Evolutionary conservation across 768 basidiomycete species (phyloP), one percentile per base, ranked within the genome.

Genomic region (Tephrocybe sp.): DNA sequence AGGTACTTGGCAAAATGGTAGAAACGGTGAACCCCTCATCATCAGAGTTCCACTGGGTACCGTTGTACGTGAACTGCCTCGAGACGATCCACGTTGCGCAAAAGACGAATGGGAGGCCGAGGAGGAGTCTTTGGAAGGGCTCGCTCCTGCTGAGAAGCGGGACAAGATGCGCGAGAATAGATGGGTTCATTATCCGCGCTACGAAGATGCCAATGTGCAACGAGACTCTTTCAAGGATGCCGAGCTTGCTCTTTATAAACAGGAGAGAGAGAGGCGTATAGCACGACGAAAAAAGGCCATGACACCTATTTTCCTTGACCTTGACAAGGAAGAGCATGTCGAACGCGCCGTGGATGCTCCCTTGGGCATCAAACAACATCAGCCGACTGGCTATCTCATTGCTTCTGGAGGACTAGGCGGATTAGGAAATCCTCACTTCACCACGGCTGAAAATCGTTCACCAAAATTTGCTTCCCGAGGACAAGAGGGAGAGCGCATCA

Each of bases 41-140:
- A 78, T 98, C 50, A 75, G 77, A 40, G 93, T 98, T 0, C 95
- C 95, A 0, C 66, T 95, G 0, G 95, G 95, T 0, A 98, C 95
- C 1, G 81, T 97, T 47, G 85, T 97, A 4, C 79, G 82, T 25
- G 86, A 94, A 60, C 71, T 97, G 33, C 65, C 78, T 3, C 74
- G 76, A 40, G 79, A 80, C 38, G 89, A 91, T 55, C 78, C 82
- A 2, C 72, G 84, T 25, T 75, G 86, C 29, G 70, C 75, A 21
- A 77, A 77, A 51, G 81, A 87, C 60, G 81, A 81, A 57, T 89
- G 86, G 78, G 88, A 88, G 63, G 78, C 78, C 0, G 86, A 90
- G 60, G 83, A 83, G 42, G 83, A 83, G 48, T 69, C 73, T 0
- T 57, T 84, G 18, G 66, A 74, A 22, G 77, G 67, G 4, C 64